A percentile compares a stretch with the other conserved stretches of the same genome.
phyloP scores from a whole-genome alignment of 1,139 yeast genomes.

The Tardiomyces depauwii region DNA sequence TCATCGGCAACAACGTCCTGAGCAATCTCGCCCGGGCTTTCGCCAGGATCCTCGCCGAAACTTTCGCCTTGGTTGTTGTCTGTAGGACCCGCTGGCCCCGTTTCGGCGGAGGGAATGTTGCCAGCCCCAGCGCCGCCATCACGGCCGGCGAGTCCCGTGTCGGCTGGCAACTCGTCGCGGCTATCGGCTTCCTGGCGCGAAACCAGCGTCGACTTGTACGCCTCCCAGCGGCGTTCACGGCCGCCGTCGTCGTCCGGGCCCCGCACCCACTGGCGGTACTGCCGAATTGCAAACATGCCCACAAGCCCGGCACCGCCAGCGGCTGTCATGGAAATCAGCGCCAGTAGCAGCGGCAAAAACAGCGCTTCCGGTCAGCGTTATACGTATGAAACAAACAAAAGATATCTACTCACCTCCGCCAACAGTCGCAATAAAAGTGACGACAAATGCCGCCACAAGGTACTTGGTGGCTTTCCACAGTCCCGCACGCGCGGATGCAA shows the following conservation, averaged over 20 bases:
- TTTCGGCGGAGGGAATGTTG: too few species aligned
- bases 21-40: too few species aligned
- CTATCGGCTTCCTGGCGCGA: too few species aligned
- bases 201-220: background rate
- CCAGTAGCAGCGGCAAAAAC: background rate
- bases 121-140: too few species aligned
- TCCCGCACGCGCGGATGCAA: background rate
- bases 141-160: too few species aligned
- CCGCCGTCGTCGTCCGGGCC: background rate
- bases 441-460: background rate
- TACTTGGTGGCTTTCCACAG: background rate
- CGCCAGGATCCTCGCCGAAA: too few species aligned
- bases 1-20: too few species aligned
- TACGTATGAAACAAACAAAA: background rate
- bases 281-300: background rate
- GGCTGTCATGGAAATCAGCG: background rate
- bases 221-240: background rate
- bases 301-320: background rate
- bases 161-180: too few species aligned
- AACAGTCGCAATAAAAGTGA: background rate
- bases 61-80: too few species aligned
- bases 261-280: background rate
- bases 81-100: too few species aligned
- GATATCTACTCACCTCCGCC: background rate
- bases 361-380: background rate